phyloP scores from a whole-genome alignment of 202 grass and related monocot genomes.

The Sporobolus alterniflorus region DNA sequence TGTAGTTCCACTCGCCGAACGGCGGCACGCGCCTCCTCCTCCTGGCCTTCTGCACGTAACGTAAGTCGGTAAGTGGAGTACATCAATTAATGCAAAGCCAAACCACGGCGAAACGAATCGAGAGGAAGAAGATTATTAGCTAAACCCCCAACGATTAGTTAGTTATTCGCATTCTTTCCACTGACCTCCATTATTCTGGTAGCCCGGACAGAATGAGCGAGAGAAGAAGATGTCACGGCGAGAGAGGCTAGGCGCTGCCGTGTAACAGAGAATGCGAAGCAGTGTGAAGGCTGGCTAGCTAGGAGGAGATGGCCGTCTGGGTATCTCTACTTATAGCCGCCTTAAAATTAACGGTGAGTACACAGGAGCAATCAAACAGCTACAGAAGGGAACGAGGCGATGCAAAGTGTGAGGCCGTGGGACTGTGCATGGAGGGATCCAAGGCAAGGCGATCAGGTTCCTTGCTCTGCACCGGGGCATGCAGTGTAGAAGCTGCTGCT shows the following conservation, averaged over 20 bases:
- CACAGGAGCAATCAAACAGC: background rate
- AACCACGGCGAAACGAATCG: background rate
- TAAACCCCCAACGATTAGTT: background rate
- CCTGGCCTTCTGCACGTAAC: background rate
- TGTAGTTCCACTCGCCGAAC: conserved; percentile 64
- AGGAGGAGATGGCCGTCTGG: no score
- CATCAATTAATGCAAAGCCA: background rate
- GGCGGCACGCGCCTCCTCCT: conserved; percentile 45
- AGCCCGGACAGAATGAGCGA: background rate
- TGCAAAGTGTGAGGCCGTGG: background rate
- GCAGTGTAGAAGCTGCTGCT: conserved; percentile 11
- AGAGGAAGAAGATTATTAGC: background rate
- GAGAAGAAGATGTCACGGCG: background rate
- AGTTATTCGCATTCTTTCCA: background rate
- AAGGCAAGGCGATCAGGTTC: background rate
- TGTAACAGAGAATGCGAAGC: background rate
- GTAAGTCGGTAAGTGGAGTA: no score
- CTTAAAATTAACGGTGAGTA: no score
- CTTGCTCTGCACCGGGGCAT: background rate
- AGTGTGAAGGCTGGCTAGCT: background rate
- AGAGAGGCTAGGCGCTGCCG: background rate
- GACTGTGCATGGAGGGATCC: background rate
- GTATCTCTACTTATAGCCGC: conserved; percentile 16
- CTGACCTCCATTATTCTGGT: conserved; percentile 20
- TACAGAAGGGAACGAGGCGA: background rate